Conservation (phyloP, 768 basidiomycete species). For the Leucosporidium scottii region DNA sequence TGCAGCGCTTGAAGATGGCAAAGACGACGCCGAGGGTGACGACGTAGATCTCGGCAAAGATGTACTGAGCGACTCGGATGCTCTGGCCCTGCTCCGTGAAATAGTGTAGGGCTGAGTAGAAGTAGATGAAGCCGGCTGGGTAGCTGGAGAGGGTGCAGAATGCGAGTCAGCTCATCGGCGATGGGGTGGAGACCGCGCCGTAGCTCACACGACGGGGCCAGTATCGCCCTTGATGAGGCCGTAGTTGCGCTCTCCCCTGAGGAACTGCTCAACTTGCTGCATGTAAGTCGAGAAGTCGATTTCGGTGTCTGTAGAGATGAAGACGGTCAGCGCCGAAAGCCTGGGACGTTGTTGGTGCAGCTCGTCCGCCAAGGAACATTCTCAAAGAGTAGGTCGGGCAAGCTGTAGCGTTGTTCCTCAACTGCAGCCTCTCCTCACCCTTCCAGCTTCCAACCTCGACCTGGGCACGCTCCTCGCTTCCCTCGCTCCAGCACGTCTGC, state of each 20-base stretch:
- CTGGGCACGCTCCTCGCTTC: neutral
- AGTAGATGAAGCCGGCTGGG: conserved; percentile 83
- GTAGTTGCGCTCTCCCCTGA: conserved; percentile 78
- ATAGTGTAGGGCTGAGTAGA: conserved; percentile 63
- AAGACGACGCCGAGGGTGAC: conserved; percentile 58
- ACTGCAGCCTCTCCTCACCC: neutral
- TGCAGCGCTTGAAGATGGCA: conserved; percentile 55
- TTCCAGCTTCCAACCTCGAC: neutral
- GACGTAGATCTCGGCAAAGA: conserved; percentile 71
- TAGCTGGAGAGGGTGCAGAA: conserved; percentile 53
- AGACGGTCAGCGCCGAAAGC: neutral
- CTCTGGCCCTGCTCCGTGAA: conserved; percentile 55
- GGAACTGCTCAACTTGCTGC: conserved; percentile 69
- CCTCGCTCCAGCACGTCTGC: neutral
- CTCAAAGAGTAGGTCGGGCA: too few relatives aligned
- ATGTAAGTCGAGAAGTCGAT: conserved; percentile 98
- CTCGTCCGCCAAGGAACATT: too few relatives aligned
- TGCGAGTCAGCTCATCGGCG: neutral
- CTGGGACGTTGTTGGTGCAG: too few relatives aligned
- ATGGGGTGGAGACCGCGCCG: conserved; percentile 22
- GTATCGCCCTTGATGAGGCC: conserved; percentile 75
- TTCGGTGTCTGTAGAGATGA: conserved; percentile 66
- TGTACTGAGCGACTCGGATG: conserved; percentile 61
- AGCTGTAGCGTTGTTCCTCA: neutral
- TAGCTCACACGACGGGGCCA: conserved; percentile 73